A percentile compares a stretch with the other conserved stretches of the same genome.
These are phyloP conservation scores for Harrya chromipes DNA, from an alignment of 768 basidiomycete species.

Conservation along the genomic window DNA sequence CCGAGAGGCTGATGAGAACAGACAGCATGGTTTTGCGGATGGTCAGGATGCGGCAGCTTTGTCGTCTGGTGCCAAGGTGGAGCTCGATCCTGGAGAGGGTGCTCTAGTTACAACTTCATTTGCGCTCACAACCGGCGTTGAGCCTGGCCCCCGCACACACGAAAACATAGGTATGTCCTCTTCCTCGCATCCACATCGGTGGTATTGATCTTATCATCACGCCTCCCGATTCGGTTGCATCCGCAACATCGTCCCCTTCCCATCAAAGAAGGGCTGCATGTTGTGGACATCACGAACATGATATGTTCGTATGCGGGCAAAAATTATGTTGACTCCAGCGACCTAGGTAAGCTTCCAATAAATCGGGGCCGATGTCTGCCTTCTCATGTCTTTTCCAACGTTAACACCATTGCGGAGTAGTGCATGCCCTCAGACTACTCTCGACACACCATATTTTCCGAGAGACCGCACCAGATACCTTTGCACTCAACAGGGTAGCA, in stretches of 20 bases:
- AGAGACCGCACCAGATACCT: constrained; percentile 69
- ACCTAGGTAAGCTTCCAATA: constrained; percentile 12
- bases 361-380: neutral
- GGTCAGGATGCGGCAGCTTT: neutral
- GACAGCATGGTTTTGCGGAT: constrained; percentile 44
- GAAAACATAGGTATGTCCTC: constrained; percentile 5
- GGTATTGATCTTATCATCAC: neutral
- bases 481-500: constrained; percentile 68
- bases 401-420: constrained; percentile 31
- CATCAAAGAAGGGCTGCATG: constrained; percentile 18
- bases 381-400: neutral
- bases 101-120: too few species aligned
- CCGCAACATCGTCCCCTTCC: neutral
- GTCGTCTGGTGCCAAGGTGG: neutral
- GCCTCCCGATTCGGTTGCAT: neutral
- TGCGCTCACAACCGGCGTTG: neutral
- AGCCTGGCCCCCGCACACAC: neutral
- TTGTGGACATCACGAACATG: constrained; percentile 19
- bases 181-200: neutral
- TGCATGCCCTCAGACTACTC: constrained; percentile 70
- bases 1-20: constrained; percentile 53
- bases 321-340: constrained; percentile 16
- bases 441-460: constrained; percentile 75
- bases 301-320: constrained; percentile 19
- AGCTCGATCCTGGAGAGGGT: neutral